Conservation (phyloP, 768 basidiomycete species). For the Tylopilus sp. region DNA sequence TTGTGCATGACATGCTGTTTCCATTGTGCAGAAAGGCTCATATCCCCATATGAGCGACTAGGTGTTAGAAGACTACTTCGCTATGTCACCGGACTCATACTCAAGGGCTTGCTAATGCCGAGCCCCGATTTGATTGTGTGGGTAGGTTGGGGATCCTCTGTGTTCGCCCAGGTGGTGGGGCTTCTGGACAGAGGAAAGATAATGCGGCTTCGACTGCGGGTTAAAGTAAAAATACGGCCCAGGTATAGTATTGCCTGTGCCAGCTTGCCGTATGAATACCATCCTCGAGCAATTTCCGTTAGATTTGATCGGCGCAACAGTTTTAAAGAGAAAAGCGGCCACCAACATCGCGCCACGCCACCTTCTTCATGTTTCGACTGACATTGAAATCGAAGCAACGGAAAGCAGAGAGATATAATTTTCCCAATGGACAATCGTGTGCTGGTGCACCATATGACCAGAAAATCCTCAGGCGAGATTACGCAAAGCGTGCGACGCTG, state of each 20-base stretch:
- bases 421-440: neutral
- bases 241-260: conserved; percentile 6
- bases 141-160: neutral
- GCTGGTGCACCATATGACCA: neutral
- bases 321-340: conserved; percentile 6
- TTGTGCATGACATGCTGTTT: neutral
- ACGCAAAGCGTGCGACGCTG: neutral
- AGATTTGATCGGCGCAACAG: conserved; percentile 22
- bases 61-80: neutral
- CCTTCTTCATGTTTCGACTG: conserved; percentile 5
- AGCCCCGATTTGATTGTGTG: neutral
- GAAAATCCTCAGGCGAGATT: neutral
- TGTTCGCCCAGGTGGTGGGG: too few species aligned
- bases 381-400: neutral
- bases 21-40: conserved; percentile 13
- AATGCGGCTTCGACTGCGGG: neutral
- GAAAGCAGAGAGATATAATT: neutral
- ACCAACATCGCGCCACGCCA: conserved; percentile 12
- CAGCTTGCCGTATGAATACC: conserved; percentile 11
- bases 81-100: neutral
- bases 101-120: neutral
- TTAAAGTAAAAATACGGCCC: conserved; percentile 4
- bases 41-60: conserved; percentile 10
- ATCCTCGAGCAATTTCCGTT: conserved; percentile 26
- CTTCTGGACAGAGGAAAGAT: neutral